Evolutionary conservation across 805 yeast species (phyloP).

Genomic region (Saccharomycopsis sp.): DNA sequence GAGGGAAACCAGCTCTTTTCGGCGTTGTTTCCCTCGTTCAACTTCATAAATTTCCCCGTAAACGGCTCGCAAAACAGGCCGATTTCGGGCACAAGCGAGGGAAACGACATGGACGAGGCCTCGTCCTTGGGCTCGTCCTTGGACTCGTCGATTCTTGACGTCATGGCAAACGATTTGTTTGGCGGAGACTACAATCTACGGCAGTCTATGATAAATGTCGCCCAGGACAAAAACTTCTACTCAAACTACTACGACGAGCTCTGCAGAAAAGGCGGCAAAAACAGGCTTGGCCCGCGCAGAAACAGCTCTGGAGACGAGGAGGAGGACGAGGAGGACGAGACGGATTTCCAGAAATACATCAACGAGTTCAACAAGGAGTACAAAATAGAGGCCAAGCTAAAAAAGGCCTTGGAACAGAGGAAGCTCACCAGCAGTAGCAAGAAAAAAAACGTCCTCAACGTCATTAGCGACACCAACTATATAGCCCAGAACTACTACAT

Average conservation of each 20-base stretch:
- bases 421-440: background rate
- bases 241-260: conserved; percentile 14
- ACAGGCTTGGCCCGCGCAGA: background rate
- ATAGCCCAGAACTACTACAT: conserved; percentile 8
- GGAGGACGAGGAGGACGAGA: conserved; percentile 3
- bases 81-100: background rate
- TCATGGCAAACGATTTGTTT: conserved; percentile 13
- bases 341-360: conserved; percentile 20
- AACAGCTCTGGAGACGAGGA: background rate
- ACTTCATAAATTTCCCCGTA: conserved; percentile 10
- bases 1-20: background rate
- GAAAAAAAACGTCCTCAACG: conserved; percentile 6
- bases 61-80: background rate
- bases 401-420: conserved; percentile 6
- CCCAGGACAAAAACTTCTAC: conserved; percentile 11
- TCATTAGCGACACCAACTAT: conserved; percentile 4
- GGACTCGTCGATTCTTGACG: conserved; percentile 12
- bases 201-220: conserved; percentile 3
- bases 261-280: background rate
- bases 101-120: background rate
- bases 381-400: conserved; percentile 11
- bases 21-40: conserved; percentile 15
- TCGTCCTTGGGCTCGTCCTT: conserved; percentile 3
- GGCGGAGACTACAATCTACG: conserved; percentile 11
- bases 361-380: conserved; percentile 13